These are phyloP conservation scores for Neopestalotiopsis clavispora DNA, from an alignment of 2,329 filamentous ascomycete species.

Conservation along the genomic window DNA sequence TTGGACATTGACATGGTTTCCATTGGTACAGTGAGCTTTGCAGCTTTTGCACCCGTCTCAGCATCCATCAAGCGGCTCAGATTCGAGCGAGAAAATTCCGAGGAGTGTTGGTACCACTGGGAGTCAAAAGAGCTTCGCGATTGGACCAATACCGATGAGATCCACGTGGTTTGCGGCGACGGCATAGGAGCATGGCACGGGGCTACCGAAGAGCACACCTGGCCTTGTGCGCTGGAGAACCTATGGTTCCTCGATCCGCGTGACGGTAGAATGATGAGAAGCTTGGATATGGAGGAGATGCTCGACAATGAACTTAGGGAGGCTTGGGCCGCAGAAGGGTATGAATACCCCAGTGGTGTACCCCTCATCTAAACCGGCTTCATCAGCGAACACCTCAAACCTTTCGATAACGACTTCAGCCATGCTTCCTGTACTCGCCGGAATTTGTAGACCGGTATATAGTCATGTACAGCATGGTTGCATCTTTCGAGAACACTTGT, in stretches of 20 bases:
- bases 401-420: no score
- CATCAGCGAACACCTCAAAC: no score
- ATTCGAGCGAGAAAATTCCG: not conserved
- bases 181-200: not conserved
- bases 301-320: no score
- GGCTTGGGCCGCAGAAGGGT: no score
- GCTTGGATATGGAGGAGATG: no score
- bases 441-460: no score
- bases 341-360: no score
- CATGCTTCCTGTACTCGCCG: no score
- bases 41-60: not conserved
- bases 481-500: no score
- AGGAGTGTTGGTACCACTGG: not conserved
- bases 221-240: not conserved
- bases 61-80: not conserved
- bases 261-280: no score
- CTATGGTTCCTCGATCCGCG: not conserved
- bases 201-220: not conserved
- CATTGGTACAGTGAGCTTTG: conserved; percentile 18
- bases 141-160: not conserved
- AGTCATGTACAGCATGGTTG: no score
- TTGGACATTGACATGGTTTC: conserved; percentile 26
- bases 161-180: not conserved
- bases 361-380: no score
- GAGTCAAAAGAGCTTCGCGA: not conserved